Base-by-base conservation (phyloP, 2,329 filamentous ascomycete genomes). In the Talaromyces sp. region DNA sequence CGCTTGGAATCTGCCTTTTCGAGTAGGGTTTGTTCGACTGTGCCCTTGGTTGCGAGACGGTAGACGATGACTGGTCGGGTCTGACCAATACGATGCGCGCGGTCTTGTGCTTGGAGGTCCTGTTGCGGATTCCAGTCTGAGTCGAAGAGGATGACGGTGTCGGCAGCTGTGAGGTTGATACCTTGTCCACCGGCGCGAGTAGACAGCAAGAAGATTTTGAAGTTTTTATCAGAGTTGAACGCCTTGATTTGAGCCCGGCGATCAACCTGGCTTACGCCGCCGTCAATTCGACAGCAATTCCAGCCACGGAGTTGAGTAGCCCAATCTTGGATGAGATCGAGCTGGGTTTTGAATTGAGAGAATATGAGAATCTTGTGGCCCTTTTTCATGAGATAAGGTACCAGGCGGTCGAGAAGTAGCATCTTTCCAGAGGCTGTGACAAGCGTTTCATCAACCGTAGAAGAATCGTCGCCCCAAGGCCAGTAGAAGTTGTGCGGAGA, bases 401-500 rank as follows among this genome's bases (percentile, higher is more conserved):
- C 85, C 0, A 99, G 84, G 0, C 92, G 88, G 75, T 99, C 95
- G 0, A 99, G 86, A 0, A 99, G 85, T 1, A 97, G 86, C 92
- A 99, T 97, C 76, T 99, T 99, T 15, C 95, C 95, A 0, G 93
- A 97, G 0, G 91, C 88, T 0, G 90, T 94, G 38, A 99, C 86
- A 5, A 99, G 86, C 1, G 86, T 89, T 73, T 96, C 91, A 72
- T 98, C 93, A 0, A 92, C 81, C 0, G 85, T 81, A 0, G 84
- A 76, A 5, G 85, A 84, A 1, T 85, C 82, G 17, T 86, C 83
- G 5, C 86, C 83, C 86, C 94, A 98, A 0, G 95, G 94, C 74
- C 93, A 96, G 79, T 96, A 98, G 76, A 99, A 98, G 74, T 97
- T 96, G 78, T 97, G 93, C 0, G 95, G 95, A 0, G 89, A 92